A percentile compares a stretch with the other conserved stretches of the same genome.
These are phyloP conservation scores for Dendrobium officinale DNA, from an alignment of 106 monocot genomes.

Conservation along the genomic window DNA sequence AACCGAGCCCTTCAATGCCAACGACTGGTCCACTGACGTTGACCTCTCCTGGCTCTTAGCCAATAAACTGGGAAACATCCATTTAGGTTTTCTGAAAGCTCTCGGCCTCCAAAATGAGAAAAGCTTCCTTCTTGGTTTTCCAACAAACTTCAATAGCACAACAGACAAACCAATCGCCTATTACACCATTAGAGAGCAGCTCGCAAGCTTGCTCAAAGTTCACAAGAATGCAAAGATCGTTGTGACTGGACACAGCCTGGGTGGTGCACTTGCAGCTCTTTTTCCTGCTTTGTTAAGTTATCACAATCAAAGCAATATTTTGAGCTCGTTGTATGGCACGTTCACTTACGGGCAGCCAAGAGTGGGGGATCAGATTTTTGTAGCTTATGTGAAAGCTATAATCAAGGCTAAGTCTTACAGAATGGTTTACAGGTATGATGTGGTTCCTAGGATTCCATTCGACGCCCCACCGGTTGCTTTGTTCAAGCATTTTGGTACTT, in stretches of 20 bases:
- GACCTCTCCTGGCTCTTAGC: conserved; percentile 44
- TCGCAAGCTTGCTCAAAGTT: conserved; percentile 4
- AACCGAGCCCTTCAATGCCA: conserved; percentile 51
- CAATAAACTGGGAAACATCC: conserved; percentile 33
- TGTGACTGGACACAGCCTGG: conserved; percentile 46
- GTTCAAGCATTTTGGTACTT: conserved; percentile 48
- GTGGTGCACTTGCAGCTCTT: conserved; percentile 38
- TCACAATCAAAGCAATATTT: conserved; percentile 18
- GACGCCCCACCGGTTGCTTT: conserved; percentile 20
- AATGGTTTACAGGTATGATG: conserved; percentile 42
- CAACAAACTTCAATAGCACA: background rate
- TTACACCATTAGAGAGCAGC: conserved; percentile 31
- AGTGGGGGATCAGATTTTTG: conserved; percentile 29
- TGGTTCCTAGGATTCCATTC: conserved; percentile 48
- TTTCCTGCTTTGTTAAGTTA: conserved; percentile 30
- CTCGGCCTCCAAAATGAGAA: conserved; percentile 46
- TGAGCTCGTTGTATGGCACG: conserved; percentile 18
- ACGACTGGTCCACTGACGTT: conserved; percentile 51
- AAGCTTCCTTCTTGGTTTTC: conserved; percentile 20
- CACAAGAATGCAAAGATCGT: conserved; percentile 32
- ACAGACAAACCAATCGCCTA: conserved; percentile 25
- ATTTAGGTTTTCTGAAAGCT: conserved; percentile 50
- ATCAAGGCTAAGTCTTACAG: conserved; percentile 22
- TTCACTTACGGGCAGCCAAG: conserved; percentile 48
- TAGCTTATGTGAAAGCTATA: conserved; percentile 7